These are phyloP conservation scores for Trichoderma sp. DNA, from an alignment of 2,329 filamentous ascomycete genomes.

Conservation along the genomic window DNA sequence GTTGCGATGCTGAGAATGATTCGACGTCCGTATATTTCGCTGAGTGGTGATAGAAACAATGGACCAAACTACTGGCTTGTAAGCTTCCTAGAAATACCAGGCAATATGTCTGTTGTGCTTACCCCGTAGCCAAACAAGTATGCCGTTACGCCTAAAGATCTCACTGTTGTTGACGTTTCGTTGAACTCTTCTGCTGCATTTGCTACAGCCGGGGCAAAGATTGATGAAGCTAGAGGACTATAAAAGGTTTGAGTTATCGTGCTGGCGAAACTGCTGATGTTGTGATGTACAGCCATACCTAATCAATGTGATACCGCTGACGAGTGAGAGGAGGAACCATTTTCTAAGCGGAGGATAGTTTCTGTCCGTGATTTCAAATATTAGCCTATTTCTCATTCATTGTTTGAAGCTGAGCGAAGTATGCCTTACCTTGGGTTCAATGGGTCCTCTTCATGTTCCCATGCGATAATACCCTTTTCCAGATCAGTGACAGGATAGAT, in stretches of 20 bases:
- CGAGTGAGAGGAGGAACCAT: slow-evolving; percentile 45
- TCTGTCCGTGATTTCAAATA: neutral
- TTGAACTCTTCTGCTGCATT: slow-evolving; percentile 63
- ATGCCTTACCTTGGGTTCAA: slow-evolving; percentile 43
- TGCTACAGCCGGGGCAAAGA: slow-evolving; percentile 68
- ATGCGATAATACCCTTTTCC: slow-evolving; percentile 41
- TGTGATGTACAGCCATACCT: neutral
- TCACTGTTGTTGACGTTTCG: slow-evolving; percentile 51
- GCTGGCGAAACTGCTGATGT: neutral
- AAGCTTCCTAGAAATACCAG: neutral
- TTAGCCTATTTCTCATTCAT: neutral
- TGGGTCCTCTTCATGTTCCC: slow-evolving; percentile 49
- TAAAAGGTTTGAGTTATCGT: neutral
- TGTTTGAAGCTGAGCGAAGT: neutral
- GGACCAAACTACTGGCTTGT: slow-evolving; percentile 42
- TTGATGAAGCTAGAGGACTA: slow-evolving; percentile 53
- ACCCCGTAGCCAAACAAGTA: slow-evolving; percentile 65
- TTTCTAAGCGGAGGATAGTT: slow-evolving; percentile 55
- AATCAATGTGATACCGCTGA: slow-evolving; percentile 52
- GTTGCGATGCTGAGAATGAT: slow-evolving; percentile 59
- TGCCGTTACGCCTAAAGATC: slow-evolving; percentile 66
- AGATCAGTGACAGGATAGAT: slow-evolving; percentile 6
- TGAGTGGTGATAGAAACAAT: slow-evolving; percentile 57
- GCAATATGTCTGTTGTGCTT: neutral
- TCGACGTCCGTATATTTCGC: slow-evolving; percentile 65